Conservation (phyloP, 148 eudicot species). For the Chenopodium berlandieri region DNA sequence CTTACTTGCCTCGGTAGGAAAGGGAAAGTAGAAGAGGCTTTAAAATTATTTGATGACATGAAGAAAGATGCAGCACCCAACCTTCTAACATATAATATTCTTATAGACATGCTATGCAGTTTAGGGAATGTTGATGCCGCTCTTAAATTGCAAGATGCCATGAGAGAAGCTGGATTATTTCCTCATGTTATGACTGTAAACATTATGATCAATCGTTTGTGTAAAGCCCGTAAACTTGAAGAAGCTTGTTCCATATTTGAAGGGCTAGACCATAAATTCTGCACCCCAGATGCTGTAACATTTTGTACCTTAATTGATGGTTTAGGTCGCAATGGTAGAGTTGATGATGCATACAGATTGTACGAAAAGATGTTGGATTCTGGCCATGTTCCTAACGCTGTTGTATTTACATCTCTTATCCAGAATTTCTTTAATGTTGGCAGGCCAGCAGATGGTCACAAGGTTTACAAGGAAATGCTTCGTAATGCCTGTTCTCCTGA, state of each 20-base stretch:
- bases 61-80: slow-evolving; percentile 80
- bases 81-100: slow-evolving; percentile 69
- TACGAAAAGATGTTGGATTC: slow-evolving; percentile 83
- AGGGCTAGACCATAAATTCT: slow-evolving; percentile 63
- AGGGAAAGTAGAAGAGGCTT: slow-evolving; percentile 68
- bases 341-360: slow-evolving; percentile 83
- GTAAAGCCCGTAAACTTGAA: slow-evolving; percentile 67
- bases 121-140: slow-evolving; percentile 65
- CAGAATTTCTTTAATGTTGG: slow-evolving; percentile 68
- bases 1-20: slow-evolving; percentile 83
- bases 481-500: slow-evolving; percentile 69
- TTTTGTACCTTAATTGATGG: slow-evolving; percentile 89
- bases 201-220: slow-evolving; percentile 85
- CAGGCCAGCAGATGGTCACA: slow-evolving; percentile 81
- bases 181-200: slow-evolving; percentile 73
- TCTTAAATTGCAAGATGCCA: slow-evolving; percentile 56
- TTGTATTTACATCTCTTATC: slow-evolving; percentile 83
- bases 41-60: slow-evolving; percentile 61
- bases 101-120: slow-evolving; percentile 76
- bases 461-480: slow-evolving; percentile 88
- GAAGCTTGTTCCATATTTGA: slow-evolving; percentile 79
- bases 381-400: slow-evolving; percentile 58
- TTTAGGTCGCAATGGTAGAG: slow-evolving; percentile 70
- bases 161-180: slow-evolving; percentile 69
- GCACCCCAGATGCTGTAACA: slow-evolving; percentile 70